These are phyloP conservation scores for Solanum piurae DNA, from an alignment of 257 asterid genomes.

Conservation along the genomic window DNA sequence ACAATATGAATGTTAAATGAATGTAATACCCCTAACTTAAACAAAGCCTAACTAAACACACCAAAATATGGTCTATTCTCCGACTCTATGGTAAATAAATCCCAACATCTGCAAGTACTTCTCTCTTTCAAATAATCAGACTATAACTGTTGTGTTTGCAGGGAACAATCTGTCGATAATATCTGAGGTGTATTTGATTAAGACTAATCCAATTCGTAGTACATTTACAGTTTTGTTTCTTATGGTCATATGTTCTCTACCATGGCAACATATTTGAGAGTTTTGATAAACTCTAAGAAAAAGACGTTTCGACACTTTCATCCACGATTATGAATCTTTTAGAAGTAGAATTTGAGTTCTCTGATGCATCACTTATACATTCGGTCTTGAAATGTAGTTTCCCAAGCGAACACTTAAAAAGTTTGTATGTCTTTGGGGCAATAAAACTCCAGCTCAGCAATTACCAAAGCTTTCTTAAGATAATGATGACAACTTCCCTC, in stretches of 20 bases:
- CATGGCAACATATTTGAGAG: constrained; percentile 36
- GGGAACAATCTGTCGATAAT: background rate
- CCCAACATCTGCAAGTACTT: constrained; percentile 9
- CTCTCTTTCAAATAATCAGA: too few relatives aligned
- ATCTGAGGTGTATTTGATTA: too few relatives aligned
- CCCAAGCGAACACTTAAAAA: constrained; percentile 61
- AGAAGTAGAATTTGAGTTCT: constrained; percentile 3
- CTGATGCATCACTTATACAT: constrained; percentile 32
- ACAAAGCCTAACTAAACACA: too few relatives aligned
- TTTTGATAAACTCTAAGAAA: constrained; percentile 40
- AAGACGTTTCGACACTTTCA: constrained; percentile 30
- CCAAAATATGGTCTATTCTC: constrained; percentile 3
- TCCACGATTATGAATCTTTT: background rate
- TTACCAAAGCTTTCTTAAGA: too few relatives aligned
- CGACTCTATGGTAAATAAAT: constrained; percentile 10
- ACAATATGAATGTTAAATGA: too few relatives aligned
- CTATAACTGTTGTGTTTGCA: background rate
- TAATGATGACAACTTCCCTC: too few relatives aligned
- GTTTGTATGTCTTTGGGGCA: constrained; percentile 20
- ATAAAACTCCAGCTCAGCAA: too few relatives aligned
- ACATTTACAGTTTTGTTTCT: constrained; percentile 50
- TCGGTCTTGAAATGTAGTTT: constrained; percentile 33
- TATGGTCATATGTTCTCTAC: constrained; percentile 30
- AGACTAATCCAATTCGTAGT: constrained; percentile 17
- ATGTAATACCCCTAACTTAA: too few relatives aligned